Base-by-base conservation (phyloP, 345 rosid genomes). In the Pugionium dolabratum region DNA sequence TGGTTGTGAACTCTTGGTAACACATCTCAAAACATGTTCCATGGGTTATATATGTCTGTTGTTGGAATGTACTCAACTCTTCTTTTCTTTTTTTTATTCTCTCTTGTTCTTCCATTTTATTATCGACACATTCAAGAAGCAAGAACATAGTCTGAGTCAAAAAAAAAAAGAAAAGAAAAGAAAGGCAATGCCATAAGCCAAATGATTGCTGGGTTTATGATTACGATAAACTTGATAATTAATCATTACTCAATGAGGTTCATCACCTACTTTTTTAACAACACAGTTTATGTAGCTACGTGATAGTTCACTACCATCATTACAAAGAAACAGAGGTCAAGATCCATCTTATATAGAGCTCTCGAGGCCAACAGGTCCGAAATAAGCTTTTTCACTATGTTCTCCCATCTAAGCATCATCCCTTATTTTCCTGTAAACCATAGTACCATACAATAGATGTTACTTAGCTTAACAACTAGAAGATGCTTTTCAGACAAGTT, bases 381-480 rank as follows among this genome's bases (percentile, higher is more conserved):
- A 28, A 27, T 28, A 29, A 70, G 33, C 50, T 48, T 27, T 7
- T 31, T 27, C 60, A 11, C 32, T 59, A 40, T 39, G 11, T 36
- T 56, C 56, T 57, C 27, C 54, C 57, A 69, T 31, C 33, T 18
- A 3, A 41, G 4, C 54, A 52, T 70, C 74, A 70, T 4, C 10
- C 40, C 35, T 62, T 54, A 10, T 54, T 70, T 31, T 32, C 75
- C 50, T 70, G 50, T 33, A 62, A 62, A 18, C 18, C 18, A 18
- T 18, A 18, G 18, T 18, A 25, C 61, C 53, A 70, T 9, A 35
- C 11, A 70, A 46, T 4, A 62, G 1, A 40, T 5, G 27, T 36
- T 45, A 35, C 9, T 62, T 45, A 45, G 42, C 35, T 33, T 25
- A 70, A n/a, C 45, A 55, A 9, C 33, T 9, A 37, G 45, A 9